Conservation (phyloP, 2,329 filamentous ascomycete genomes). For the Coleophoma eucalyptorum region DNA sequence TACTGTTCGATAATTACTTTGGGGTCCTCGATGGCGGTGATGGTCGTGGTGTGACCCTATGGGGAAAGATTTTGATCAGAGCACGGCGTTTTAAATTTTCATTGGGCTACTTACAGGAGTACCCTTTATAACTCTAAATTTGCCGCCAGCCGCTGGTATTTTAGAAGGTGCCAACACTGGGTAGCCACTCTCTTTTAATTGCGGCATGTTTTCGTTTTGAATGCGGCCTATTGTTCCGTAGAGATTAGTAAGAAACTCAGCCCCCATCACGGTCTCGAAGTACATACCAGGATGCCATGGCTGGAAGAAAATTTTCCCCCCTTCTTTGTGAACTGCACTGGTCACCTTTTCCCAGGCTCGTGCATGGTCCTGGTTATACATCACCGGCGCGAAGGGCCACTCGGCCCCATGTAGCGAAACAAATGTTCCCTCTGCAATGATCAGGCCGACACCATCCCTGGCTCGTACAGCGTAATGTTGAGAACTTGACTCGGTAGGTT, state of each 20-base stretch:
- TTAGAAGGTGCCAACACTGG: neutral
- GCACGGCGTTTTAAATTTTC: neutral
- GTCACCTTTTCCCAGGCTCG: neutral
- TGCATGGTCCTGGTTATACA: neutral
- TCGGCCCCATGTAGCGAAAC: neutral
- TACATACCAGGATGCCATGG: neutral
- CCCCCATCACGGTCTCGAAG: neutral
- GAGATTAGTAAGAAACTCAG: neutral
- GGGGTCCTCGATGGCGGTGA: neutral
- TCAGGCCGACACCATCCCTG: neutral
- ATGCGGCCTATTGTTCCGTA: neutral
- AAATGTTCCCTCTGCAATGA: neutral
- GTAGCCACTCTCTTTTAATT: neutral
- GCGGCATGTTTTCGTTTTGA: neutral
- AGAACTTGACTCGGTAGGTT: neutral
- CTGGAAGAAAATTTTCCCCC: neutral
- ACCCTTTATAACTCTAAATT: neutral
- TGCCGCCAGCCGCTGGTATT: neutral
- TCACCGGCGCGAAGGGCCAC: neutral
- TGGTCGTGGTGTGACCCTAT: neutral
- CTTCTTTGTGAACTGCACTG: neutral
- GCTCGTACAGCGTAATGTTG: neutral
- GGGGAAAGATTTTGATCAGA: neutral
- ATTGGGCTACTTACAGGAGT: neutral
- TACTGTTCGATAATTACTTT: neutral